Percentiles rank a stretch among this genome's conserved stretches.
phyloP scores from a whole-genome alignment of 768 basidiomycete genomes.

The Clitopilus hobsonii region DNA sequence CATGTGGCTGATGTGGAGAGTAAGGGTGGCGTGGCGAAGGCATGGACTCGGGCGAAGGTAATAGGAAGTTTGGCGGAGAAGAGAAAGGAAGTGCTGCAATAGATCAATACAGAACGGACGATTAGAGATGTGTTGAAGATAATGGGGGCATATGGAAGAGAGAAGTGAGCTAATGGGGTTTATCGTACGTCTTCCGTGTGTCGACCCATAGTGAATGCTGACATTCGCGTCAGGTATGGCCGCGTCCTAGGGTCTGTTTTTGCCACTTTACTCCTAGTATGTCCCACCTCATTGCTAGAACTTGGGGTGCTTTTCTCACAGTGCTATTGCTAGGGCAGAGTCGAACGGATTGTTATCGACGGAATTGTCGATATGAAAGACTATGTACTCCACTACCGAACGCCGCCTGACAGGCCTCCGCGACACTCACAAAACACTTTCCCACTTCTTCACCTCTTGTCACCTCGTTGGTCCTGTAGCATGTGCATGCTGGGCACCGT shows the following conservation, averaged over 20 bases:
- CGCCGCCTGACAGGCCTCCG: constrained; percentile 22
- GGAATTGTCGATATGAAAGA: constrained; percentile 36
- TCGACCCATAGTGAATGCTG: too few species aligned
- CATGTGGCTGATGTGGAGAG: constrained; percentile 17
- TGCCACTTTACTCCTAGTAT: not conserved
- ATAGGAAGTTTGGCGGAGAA: constrained; percentile 26
- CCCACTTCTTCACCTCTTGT: constrained; percentile 31
- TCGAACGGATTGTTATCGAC: constrained; percentile 33
- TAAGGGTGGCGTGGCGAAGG: constrained; percentile 17
- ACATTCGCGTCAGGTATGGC: too few species aligned
- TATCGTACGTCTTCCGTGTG: constrained; percentile 13
- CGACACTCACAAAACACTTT: constrained; percentile 31
- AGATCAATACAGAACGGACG: constrained; percentile 32
- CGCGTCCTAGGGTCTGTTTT: not conserved
- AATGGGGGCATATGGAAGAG: constrained; percentile 21
- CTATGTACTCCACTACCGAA: constrained; percentile 20
- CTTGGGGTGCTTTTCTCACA: not conserved
- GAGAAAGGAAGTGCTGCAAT: constrained; percentile 18
- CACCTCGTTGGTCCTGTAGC: constrained; percentile 27
- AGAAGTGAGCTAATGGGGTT: constrained; percentile 21
- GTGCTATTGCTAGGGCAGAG: constrained; percentile 21
- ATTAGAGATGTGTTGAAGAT: constrained; percentile 35
- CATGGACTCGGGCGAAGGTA: constrained; percentile 27
- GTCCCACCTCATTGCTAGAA: not conserved
- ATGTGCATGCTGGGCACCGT: constrained; percentile 37